Evolutionary conservation across 2,329 filamentous ascomycete species (phyloP), one percentile per base, ranked within the genome.

Genomic region (Hypoxylon sp.): DNA sequence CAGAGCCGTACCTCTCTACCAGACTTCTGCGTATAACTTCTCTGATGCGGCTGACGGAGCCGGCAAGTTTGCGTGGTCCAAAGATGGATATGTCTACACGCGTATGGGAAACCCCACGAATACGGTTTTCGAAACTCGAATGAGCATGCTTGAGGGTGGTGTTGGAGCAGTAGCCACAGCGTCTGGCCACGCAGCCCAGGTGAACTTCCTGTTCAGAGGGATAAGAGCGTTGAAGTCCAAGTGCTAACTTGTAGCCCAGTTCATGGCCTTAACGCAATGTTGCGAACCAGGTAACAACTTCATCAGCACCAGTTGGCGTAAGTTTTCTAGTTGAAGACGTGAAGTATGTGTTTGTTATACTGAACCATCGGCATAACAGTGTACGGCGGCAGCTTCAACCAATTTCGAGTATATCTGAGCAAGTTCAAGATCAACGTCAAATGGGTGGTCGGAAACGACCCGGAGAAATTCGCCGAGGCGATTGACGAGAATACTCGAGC

Each of bases 91-190:
- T 54, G 72, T 75, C 43, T 75, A 76, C 51, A 75, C 73, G 3
- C 71, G 73, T 13, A 73, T 76, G 70, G 72, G 70, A 3, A 76
- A 76, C 51, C 74, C 74, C 31, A 75, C 74, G 4, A 73, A 71
- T 38, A 69, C 69, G 2, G 74, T 77, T 31, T 77, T 77, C 54
- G 75, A 77, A 50, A 74, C 62, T 45, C 65, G 70, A 31, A 72
- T 76, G 72, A 66, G 74, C 10, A 74, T 74, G 69, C 61, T 76
- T 1, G 74, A 77, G 61, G 72, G 73, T 4, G 74, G 74, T 17
- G 70, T 71, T 21, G 73, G 72, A 11, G 74, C 74, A 4, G 71
- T 76, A 15, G 73, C 73, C 4, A 73, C 73, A n/a, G 72, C 73
- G 2, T 74, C 73, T 8, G 73, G 73, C 13, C 72, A 75, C 47